Percentiles rank a stretch among this genome's conserved stretches.
These are phyloP conservation scores for Prosopis cineraria DNA, from an alignment of 306 rosid species.

Conservation along the genomic window DNA sequence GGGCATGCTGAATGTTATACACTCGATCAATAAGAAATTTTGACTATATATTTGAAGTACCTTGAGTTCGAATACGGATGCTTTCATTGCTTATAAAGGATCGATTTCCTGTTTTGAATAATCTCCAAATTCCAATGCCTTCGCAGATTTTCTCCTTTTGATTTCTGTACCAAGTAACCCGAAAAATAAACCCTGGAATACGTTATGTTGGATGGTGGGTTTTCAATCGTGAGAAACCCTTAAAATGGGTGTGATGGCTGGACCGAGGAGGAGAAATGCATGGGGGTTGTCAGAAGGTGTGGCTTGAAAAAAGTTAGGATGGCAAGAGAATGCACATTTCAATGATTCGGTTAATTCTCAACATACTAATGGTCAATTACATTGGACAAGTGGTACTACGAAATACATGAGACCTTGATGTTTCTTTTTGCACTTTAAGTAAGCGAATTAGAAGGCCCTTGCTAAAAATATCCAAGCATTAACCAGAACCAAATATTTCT, in stretches of 20 bases:
- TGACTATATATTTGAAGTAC: slow-evolving; percentile 34
- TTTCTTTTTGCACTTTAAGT: no score
- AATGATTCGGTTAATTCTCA: background rate
- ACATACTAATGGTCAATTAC: background rate
- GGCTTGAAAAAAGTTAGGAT: background rate
- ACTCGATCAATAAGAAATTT: slow-evolving; percentile 64
- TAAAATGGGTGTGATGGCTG: background rate
- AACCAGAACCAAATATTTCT: background rate
- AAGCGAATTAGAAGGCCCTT: background rate
- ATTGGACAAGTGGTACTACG: no score
- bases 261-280: background rate
- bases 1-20: slow-evolving; percentile 42
- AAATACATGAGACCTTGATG: no score
- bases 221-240: background rate
- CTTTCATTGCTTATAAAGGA: slow-evolving; percentile 41
- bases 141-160: background rate
- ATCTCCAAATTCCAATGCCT: background rate
- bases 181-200: background rate
- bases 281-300: background rate
- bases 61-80: slow-evolving; percentile 26
- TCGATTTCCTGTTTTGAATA: background rate
- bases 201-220: background rate
- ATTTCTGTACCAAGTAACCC: background rate
- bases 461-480: background rate
- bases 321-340: background rate